Conservation (phyloP, 176 grass and related monocot genomes). For the Typha latifolia region DNA sequence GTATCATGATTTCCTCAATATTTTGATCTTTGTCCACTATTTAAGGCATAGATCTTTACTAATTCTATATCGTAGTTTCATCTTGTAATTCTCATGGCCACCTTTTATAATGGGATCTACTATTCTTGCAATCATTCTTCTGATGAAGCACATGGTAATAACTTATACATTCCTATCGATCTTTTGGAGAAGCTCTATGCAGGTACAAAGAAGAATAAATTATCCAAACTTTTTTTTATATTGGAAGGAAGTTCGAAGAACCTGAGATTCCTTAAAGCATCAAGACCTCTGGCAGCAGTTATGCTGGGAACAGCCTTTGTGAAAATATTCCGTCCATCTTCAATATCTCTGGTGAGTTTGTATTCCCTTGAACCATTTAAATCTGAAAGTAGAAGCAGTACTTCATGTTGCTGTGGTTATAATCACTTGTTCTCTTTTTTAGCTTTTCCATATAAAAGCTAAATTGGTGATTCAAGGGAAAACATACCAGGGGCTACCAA, state of each 20-base stretch:
- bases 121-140: constrained; percentile 17
- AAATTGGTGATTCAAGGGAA: neutral
- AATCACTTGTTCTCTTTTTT: neutral
- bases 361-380: neutral
- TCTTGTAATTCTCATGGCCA: constrained; percentile 20
- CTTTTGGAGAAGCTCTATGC: neutral
- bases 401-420: no score
- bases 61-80: neutral
- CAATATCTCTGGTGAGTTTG: constrained; percentile 19
- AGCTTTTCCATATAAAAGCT: neutral
- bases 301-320: constrained; percentile 20
- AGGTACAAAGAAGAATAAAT: neutral
- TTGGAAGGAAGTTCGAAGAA: constrained; percentile 16
- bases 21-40: no score
- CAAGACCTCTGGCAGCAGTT: constrained; percentile 19
- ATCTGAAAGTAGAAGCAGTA: no score
- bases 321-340: constrained; percentile 23
- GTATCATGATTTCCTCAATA: no score
- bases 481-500: no score
- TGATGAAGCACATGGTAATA: constrained; percentile 19
- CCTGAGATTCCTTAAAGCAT: constrained; percentile 12
- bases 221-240: neutral
- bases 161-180: neutral
- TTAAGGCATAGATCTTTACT: neutral
- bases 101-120: constrained; percentile 25